Evolutionary conservation across 2,329 filamentous ascomycete species (phyloP), one percentile per base, ranked within the genome.

Genomic region (Alternaria sp.): DNA sequence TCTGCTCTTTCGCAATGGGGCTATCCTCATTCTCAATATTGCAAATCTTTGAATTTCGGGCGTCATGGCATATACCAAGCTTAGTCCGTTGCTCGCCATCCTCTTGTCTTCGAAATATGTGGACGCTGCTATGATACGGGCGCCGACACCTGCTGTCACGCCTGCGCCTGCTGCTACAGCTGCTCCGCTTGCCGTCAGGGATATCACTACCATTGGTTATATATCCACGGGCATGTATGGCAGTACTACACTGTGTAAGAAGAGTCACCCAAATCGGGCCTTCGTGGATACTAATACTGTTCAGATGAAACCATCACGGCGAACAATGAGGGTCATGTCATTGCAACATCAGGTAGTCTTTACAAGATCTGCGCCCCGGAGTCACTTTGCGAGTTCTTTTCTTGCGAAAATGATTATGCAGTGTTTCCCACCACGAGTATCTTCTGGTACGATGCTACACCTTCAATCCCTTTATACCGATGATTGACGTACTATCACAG

Each of bases 221-320:
- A 48, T 58, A 7, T 63, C 61, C 11, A 59, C 54, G 14, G 54
- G 54, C 7, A 46, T 34, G 24, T 34, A 12, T 36, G 51, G 46
- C 53, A 58, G 61, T n/a, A 61, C 61, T 41, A 65, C 63, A 42
- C 43, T 61, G 5, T 65, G 63, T 65, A 51, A 44, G 60, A 43
- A 16, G 9, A 16, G 4, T 32, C 5, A 18, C 11, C 7, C 7
- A 18, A 22, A n/a, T 20, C 9, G n/a, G 7, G n/a, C 34, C 20
- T 8, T 24, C 18, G n/a, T 16, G 22, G 0, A 43, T 32, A 54
- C 56, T 64, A 32, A 65, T 7, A 32, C 24, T 5, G 24, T 7
- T 28, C 24, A 65, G 63, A 59, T 58, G 61, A 57, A 22, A 64
- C 61, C 30, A 52, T 65, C 28, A 64, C 61, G 0, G 48, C 56